These are phyloP conservation scores for Exutisphaerella laricina DNA, from an alignment of 2,329 filamentous ascomycete genomes.

Conservation along the genomic window DNA sequence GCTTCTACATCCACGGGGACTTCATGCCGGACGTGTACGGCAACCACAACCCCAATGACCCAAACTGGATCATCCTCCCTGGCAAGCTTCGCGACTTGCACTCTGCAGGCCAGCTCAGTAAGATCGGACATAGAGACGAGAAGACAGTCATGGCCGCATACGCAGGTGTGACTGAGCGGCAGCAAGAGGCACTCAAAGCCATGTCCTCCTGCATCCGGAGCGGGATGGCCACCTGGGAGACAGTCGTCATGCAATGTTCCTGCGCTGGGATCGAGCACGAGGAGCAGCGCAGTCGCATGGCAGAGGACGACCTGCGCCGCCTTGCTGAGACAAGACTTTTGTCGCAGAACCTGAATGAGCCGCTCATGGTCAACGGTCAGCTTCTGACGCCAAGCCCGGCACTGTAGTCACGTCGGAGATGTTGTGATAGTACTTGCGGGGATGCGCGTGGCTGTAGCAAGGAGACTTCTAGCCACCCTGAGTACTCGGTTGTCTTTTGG, in stretches of 20 bases:
- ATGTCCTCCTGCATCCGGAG: conserved; percentile 7
- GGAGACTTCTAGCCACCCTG: no score
- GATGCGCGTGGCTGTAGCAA: conserved; percentile 4
- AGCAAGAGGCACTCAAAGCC: conserved; percentile 4
- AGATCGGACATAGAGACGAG: conserved; percentile 6
- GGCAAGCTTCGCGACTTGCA: conserved; percentile 16
- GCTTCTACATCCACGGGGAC: conserved; percentile 20
- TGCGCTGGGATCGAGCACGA: conserved; percentile 8
- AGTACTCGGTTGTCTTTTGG: no score
- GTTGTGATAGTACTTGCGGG: not conserved
- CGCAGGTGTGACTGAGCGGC: conserved; percentile 6
- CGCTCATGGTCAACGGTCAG: not conserved
- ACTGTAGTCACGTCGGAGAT: not conserved
- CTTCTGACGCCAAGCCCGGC: no score
- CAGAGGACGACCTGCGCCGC: conserved; percentile 1
- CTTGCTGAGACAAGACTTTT: not conserved
- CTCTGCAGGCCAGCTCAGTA: conserved; percentile 12
- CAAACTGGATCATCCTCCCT: conserved; percentile 17
- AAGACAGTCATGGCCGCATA: conserved; percentile 8
- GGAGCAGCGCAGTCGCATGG: conserved; percentile 1
- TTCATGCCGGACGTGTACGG: conserved; percentile 20
- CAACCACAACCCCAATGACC: conserved; percentile 13
- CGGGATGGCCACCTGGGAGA: conserved; percentile 15
- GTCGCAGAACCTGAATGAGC: not conserved
- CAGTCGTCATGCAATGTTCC: conserved; percentile 4